A percentile compares a stretch with the other conserved stretches of the same genome.
Evolutionary conservation across 202 grass and related monocot species (phyloP).

Genomic region (Panicum virgatum): DNA sequence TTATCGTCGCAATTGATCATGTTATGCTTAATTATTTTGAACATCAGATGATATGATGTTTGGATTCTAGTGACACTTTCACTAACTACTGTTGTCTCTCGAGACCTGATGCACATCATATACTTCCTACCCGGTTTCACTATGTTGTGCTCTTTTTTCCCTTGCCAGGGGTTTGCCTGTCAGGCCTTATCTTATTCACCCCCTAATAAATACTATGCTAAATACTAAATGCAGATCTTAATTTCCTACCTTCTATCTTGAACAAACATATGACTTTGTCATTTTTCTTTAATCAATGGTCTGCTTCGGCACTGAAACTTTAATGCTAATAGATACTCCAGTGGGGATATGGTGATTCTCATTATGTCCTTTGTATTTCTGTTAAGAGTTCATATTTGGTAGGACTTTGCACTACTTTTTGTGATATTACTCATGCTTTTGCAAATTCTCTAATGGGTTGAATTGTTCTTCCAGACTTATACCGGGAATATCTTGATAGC

Average conservation of each 20-base stretch:
- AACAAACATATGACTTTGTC: background rate
- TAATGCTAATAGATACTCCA: background rate
- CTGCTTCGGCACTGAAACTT: background rate
- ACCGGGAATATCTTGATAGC: slow-evolving; percentile 98
- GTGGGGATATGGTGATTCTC: background rate
- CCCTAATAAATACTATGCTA: background rate
- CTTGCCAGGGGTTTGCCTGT: background rate
- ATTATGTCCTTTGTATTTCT: background rate
- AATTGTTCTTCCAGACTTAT: slow-evolving; percentile 78
- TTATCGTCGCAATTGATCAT: background rate
- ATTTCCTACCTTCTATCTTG: background rate
- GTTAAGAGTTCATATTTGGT: background rate
- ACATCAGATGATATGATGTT: slow-evolving; percentile 1
- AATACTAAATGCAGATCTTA: background rate
- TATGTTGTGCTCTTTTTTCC: background rate
- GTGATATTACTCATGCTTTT: slow-evolving; percentile 15
- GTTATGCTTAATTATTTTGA: background rate
- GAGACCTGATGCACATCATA: background rate
- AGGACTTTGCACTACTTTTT: background rate
- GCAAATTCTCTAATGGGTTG: slow-evolving; percentile 46
- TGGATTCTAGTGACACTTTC: slow-evolving; percentile 3
- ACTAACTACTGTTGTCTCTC: slow-evolving; percentile 7
- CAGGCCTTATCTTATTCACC: background rate
- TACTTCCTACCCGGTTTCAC: background rate
- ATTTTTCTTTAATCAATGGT: background rate